Conservation (phyloP, 2,329 filamentous ascomycete species). For the Curvularia verruculosa region DNA sequence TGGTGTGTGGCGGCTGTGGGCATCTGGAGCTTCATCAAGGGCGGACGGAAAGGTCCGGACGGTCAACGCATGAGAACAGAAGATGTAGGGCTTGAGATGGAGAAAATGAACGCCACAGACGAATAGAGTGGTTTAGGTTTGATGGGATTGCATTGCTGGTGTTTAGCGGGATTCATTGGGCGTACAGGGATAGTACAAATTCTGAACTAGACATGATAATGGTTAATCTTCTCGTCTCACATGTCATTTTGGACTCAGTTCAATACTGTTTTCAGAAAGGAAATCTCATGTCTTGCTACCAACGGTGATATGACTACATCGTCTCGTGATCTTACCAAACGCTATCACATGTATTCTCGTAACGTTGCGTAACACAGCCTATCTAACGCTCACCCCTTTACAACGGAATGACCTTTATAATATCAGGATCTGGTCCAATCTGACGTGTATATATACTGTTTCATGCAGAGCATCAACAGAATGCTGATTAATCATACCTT, state of each 20-base stretch:
- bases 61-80: conserved; percentile 37
- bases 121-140: neutral
- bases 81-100: conserved; percentile 39
- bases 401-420: too few species aligned
- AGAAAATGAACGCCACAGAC: conserved; percentile 30
- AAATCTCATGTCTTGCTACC: neutral
- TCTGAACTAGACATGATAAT: neutral
- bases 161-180: neutral
- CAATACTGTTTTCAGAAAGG: neutral
- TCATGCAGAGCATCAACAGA: too few species aligned
- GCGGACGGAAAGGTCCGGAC: conserved; percentile 23
- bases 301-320: neutral
- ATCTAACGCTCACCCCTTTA: too few species aligned
- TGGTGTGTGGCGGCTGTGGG: conserved; percentile 26
- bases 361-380: too few species aligned
- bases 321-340: neutral
- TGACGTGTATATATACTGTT: too few species aligned
- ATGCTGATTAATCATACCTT: too few species aligned
- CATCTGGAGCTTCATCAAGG: conserved; percentile 34
- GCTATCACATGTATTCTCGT: too few species aligned
- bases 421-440: too few species aligned
- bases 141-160: neutral
- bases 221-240: neutral
- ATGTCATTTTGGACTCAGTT: neutral
- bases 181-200: neutral